Evolutionary conservation across 176 grass and related monocot genomes (phyloP).

Genomic region (Panicum miliaceum): DNA sequence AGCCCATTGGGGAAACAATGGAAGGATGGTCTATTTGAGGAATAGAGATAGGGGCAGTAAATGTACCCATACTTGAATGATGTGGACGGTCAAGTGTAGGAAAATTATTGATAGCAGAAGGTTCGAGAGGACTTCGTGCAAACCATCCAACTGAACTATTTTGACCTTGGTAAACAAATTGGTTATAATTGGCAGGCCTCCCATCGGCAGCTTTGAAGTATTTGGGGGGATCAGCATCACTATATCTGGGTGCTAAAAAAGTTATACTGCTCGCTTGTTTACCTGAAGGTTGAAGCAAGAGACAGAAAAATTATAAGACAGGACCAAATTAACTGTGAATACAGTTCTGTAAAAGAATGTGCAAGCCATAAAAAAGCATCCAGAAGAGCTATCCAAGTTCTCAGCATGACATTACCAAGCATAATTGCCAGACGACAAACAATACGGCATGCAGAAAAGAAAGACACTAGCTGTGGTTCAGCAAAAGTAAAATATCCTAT

Average conservation of each 20-base stretch:
- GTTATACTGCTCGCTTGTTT: constrained; percentile 44
- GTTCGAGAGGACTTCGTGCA: constrained; percentile 40
- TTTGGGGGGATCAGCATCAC: constrained; percentile 8
- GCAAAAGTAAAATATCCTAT: not conserved
- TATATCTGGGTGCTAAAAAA: constrained; percentile 45
- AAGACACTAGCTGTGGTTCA: not conserved
- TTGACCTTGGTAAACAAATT: constrained; percentile 48
- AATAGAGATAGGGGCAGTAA: constrained; percentile 43
- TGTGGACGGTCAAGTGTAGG: constrained; percentile 37
- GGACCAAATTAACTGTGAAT: constrained; percentile 25
- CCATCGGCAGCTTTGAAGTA: constrained; percentile 42
- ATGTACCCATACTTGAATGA: constrained; percentile 41
- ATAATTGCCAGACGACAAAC: constrained; percentile 17
- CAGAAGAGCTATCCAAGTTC: constrained; percentile 1
- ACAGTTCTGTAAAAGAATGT: constrained; percentile 22
- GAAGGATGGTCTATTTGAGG: constrained; percentile 42
- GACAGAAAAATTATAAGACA: constrained; percentile 16
- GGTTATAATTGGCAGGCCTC: constrained; percentile 38
- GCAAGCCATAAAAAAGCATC: constrained; percentile 7
- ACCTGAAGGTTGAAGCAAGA: constrained; percentile 51
- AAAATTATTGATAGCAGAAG: constrained; percentile 40
- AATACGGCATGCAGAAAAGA: not conserved
- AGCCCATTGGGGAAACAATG: constrained; percentile 31
- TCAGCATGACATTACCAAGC: constrained; percentile 18
- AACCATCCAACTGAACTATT: constrained; percentile 54